Conservation (phyloP, 805 yeast genomes). For the Ogataea nonfermentans region DNA sequence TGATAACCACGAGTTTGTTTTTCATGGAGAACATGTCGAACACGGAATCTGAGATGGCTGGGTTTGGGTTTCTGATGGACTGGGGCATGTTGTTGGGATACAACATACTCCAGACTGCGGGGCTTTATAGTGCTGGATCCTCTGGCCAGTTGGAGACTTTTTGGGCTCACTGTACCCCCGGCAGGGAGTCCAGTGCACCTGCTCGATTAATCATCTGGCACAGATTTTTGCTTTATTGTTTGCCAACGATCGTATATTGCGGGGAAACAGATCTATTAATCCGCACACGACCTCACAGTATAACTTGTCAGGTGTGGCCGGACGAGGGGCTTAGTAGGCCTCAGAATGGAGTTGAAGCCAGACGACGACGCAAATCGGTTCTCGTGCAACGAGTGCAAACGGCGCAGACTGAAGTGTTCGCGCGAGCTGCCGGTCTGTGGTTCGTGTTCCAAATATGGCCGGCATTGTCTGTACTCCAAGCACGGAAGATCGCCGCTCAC, state of each 20-base stretch:
- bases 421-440: constrained; percentile 17
- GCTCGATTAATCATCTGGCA: too few relatives aligned
- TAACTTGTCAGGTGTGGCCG: too few relatives aligned
- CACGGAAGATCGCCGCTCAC: constrained; percentile 16
- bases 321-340: too few relatives aligned
- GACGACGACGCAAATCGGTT: neutral
- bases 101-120: neutral
- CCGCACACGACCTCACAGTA: too few relatives aligned
- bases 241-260: too few relatives aligned
- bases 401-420: constrained; percentile 17
- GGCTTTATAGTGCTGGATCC: neutral
- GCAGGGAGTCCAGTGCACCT: too few relatives aligned
- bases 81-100: constrained; percentile 6
- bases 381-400: constrained; percentile 19
- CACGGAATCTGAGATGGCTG: constrained; percentile 16
- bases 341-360: too few relatives aligned
- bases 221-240: too few relatives aligned
- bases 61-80: constrained; percentile 19
- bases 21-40: constrained; percentile 37
- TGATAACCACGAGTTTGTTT: constrained; percentile 43
- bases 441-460: constrained; percentile 11
- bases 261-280: too few relatives aligned
- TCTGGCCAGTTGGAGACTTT: too few relatives aligned
- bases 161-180: too few relatives aligned
- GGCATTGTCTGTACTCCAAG: constrained; percentile 18